Percentiles rank a stretch among this genome's conserved stretches.
Conservation (phyloP, 1,284 basidiomycete species). For the Tilletia setariae region DNA sequence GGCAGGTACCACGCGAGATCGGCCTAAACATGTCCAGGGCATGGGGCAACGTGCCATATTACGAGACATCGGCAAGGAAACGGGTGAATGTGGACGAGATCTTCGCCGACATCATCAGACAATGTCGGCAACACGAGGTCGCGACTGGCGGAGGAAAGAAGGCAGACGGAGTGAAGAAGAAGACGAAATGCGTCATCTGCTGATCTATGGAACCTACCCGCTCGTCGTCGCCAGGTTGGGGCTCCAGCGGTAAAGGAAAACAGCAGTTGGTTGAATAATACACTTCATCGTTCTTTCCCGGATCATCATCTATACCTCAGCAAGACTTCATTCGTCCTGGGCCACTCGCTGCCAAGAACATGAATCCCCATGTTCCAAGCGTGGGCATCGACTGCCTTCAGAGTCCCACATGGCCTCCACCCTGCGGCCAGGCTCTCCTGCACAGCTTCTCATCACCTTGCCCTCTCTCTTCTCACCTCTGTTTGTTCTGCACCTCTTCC, state of each 20-base stretch:
- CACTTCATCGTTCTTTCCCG: too few relatives aligned
- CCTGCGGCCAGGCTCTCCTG: neutral
- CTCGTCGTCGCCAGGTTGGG: too few relatives aligned
- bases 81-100: conserved; percentile 46
- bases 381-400: too few relatives aligned
- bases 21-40: conserved; percentile 42
- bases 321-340: too few relatives aligned
- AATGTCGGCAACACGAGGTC: conserved; percentile 38
- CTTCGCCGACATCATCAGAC: conserved; percentile 43
- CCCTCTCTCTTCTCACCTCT: neutral
- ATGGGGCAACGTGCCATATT: conserved; percentile 49
- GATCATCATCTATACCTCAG: too few relatives aligned
- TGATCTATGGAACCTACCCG: neutral
- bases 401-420: neutral
- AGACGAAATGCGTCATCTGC: conserved; percentile 18
- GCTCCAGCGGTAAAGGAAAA: too few relatives aligned
- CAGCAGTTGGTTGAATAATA: too few relatives aligned
- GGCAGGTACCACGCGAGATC: conserved; percentile 47
- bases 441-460: neutral
- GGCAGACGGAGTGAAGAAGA: conserved; percentile 16
- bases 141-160: conserved; percentile 12
- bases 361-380: too few relatives aligned
- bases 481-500: neutral
- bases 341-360: too few relatives aligned
- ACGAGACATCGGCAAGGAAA: conserved; percentile 44